Conservation (phyloP, 768 basidiomycete species). For the Leccinum disarticulatum region DNA sequence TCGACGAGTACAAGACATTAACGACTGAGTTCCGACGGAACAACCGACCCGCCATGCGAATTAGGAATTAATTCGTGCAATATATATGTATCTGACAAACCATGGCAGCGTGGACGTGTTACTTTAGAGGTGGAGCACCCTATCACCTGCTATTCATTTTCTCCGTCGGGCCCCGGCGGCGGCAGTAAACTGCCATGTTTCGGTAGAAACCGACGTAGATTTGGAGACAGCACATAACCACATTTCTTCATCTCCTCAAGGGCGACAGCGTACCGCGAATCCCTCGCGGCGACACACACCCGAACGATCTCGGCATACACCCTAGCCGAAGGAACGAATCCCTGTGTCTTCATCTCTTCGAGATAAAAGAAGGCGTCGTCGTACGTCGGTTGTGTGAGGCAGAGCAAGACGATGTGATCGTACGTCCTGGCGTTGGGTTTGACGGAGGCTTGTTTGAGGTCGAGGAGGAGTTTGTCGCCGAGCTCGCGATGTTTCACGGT, state of each 20-base stretch:
- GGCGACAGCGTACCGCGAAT: conserved; percentile 63
- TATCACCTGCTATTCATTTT: not conserved
- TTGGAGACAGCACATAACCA: conserved; percentile 44
- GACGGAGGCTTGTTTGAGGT: conserved; percentile 60
- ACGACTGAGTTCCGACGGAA: not conserved
- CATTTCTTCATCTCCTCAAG: conserved; percentile 69
- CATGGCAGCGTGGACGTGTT: not conserved
- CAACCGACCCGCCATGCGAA: not conserved
- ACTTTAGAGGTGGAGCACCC: not conserved
- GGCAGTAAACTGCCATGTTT: conserved; percentile 6
- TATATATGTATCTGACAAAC: not conserved
- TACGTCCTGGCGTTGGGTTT: conserved; percentile 61
- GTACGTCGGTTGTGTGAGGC: conserved; percentile 68
- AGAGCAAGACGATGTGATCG: conserved; percentile 65
- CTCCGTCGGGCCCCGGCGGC: not conserved
- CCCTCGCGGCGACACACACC: conserved; percentile 55
- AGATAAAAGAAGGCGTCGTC: conserved; percentile 89
- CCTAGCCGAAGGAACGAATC: conserved; percentile 48
- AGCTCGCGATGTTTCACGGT: conserved; percentile 57
- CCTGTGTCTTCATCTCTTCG: conserved; percentile 78
- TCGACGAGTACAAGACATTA: not conserved
- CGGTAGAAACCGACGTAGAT: conserved; percentile 35
- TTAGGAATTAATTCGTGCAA: not conserved
- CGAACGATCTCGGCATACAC: conserved; percentile 62
- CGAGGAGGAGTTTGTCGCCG: conserved; percentile 63